phyloP scores from a whole-genome alignment of 2,329 filamentous ascomycete genomes.

The Didymella arachidicola region DNA sequence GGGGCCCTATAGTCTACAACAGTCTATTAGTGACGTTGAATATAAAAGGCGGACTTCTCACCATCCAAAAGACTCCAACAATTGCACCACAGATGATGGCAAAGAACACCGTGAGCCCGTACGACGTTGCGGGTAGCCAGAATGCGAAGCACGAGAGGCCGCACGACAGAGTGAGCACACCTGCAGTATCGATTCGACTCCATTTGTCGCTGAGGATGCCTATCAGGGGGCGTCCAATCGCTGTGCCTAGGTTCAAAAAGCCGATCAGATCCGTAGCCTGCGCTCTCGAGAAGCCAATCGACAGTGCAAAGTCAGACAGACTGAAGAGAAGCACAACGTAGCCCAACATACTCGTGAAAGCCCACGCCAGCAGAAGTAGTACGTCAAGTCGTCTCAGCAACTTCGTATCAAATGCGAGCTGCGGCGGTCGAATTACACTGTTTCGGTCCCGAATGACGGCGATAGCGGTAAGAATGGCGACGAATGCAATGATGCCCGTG shows the following conservation, averaged over 20 bases:
- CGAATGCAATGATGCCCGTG: constrained; percentile 45
- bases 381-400: constrained; percentile 36
- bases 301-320: constrained; percentile 55
- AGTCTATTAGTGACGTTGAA: background rate
- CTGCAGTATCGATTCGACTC: constrained; percentile 45
- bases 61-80: background rate
- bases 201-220: constrained; percentile 55
- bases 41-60: background rate
- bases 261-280: constrained; percentile 53
- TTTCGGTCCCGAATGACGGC: constrained; percentile 43
- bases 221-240: constrained; percentile 55
- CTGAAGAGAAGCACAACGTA: constrained; percentile 58
- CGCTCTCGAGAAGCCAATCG: constrained; percentile 50
- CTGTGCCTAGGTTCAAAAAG: constrained; percentile 57
- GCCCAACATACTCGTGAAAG: constrained; percentile 55
- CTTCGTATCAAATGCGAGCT: constrained; percentile 40
- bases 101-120: background rate
- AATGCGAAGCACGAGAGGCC: background rate
- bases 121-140: background rate
- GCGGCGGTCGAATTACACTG: constrained; percentile 41
- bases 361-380: constrained; percentile 49
- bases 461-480: constrained; percentile 36
- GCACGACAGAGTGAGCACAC: background rate
- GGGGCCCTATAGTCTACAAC: background rate
- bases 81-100: background rate